A percentile compares a stretch with the other conserved stretches of the same genome.
Evolutionary conservation across 2,329 filamentous ascomycete genomes (phyloP).

Genomic region (Neocucurbitaria cava): DNA sequence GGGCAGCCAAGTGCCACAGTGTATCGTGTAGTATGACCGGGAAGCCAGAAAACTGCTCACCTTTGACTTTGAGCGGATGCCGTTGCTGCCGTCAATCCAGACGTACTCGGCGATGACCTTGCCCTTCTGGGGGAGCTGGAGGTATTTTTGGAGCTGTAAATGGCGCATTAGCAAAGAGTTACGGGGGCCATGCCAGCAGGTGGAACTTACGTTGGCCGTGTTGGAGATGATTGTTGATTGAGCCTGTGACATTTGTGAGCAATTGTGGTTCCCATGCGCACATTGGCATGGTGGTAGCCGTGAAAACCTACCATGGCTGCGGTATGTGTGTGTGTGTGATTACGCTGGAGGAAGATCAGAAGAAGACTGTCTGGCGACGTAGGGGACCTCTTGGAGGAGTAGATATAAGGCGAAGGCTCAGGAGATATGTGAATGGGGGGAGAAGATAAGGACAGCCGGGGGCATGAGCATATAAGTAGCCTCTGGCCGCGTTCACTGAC

Average conservation of each 20-base stretch:
- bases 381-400: conserved; percentile 21
- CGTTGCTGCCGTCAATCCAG: conserved; percentile 88
- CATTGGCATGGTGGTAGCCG: conserved; percentile 5
- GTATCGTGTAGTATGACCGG: conserved; percentile 1
- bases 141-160: conserved; percentile 85
- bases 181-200: conserved; percentile 23
- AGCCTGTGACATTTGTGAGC: conserved; percentile 34
- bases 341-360: conserved; percentile 8
- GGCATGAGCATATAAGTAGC: conserved; percentile 38
- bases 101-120: conserved; percentile 93
- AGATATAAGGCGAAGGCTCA: conserved; percentile 20
- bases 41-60: conserved; percentile 62
- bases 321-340: conserved; percentile 26
- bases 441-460: conserved; percentile 35
- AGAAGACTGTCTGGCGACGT: conserved; percentile 9
- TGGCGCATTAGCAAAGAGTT: conserved; percentile 26
- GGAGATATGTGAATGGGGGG: conserved; percentile 26
- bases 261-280: not conserved
- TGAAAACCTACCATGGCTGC: conserved; percentile 42
- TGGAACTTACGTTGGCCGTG: conserved; percentile 54
- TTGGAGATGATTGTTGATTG: conserved; percentile 55
- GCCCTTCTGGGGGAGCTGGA: conserved; percentile 88
- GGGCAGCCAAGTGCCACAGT: conserved; percentile 15
- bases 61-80: conserved; percentile 92
- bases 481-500: conserved; percentile 18